Conservation (phyloP, 2,329 filamentous ascomycete genomes). For the Cordyceps cateniannulata region DNA sequence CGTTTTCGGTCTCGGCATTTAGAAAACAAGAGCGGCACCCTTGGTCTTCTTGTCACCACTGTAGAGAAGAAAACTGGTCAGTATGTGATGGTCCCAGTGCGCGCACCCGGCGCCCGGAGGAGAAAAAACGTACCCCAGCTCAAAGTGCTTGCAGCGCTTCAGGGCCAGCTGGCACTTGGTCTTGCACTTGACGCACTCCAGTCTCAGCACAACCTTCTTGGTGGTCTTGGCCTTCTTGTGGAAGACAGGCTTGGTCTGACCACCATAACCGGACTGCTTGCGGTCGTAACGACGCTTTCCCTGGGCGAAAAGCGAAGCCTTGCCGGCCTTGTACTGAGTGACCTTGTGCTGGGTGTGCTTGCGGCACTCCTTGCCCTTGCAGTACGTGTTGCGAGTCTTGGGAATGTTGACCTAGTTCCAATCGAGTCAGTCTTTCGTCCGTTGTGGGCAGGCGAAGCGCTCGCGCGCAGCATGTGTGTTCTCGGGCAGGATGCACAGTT, state of each 20-base stretch:
- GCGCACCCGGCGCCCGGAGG: too few relatives aligned
- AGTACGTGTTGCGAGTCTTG: slow-evolving; percentile 96
- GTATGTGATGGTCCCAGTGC: slow-evolving; percentile 20
- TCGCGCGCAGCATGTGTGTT: not conserved
- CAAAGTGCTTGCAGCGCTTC: slow-evolving; percentile 99
- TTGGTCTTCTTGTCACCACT: slow-evolving; percentile 99
- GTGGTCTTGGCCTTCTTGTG: slow-evolving; percentile 99
- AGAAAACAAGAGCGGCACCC: slow-evolving; percentile 99
- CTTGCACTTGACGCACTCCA: slow-evolving; percentile 98
- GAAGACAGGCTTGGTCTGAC: slow-evolving; percentile 99
- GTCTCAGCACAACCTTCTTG: slow-evolving; percentile 98
- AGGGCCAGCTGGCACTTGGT: slow-evolving; percentile 94
- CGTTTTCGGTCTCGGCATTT: slow-evolving; percentile 44
- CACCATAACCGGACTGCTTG: slow-evolving; percentile 99
- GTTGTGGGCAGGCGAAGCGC: not conserved
- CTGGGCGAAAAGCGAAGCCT: slow-evolving; percentile 94
- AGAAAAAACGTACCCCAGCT: slow-evolving; percentile 76
- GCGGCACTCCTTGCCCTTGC: slow-evolving; percentile 91
- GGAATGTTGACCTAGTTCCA: slow-evolving; percentile 77
- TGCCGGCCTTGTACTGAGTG: slow-evolving; percentile 95
- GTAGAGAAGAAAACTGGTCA: slow-evolving; percentile 32
- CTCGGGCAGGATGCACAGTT: slow-evolving; percentile 8
- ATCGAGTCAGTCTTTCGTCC: slow-evolving; percentile 23
- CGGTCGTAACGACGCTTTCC: slow-evolving; percentile 99
- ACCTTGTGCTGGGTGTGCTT: slow-evolving; percentile 91